Conservation (phyloP, 306 rosid genomes). For the Inga oerstediana region DNA sequence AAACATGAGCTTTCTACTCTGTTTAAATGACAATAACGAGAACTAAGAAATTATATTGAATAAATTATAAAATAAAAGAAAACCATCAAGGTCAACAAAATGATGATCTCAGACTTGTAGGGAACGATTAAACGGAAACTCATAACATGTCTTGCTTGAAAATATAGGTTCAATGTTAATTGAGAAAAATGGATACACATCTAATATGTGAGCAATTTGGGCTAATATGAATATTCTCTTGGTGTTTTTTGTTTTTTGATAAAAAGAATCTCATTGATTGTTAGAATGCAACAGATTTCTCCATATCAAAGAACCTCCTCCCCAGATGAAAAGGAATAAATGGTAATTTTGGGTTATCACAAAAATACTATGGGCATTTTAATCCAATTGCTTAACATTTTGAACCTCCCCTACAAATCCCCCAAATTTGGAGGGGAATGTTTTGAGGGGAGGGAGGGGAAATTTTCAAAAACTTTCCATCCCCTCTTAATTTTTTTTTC, state of each 20-base stretch:
- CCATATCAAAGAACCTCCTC: slow-evolving; percentile 70
- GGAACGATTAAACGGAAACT: neutral
- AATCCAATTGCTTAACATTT: no score
- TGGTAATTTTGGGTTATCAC: no score
- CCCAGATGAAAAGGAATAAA: no score
- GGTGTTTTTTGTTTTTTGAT: no score
- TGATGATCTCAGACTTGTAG: neutral
- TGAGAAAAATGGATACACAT: neutral
- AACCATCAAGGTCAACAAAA: neutral
- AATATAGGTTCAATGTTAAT: neutral
- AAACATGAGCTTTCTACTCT: slow-evolving; percentile 4
- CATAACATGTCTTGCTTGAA: neutral
- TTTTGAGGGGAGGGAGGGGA: no score
- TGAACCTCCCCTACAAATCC: no score
- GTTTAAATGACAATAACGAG: neutral
- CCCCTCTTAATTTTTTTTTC: no score
- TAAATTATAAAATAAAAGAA: neutral
- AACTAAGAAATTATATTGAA: slow-evolving; percentile 9
- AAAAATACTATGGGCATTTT: no score
- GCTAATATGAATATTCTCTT: neutral
- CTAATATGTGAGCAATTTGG: neutral
- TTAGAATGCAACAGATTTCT: slow-evolving; percentile 57
- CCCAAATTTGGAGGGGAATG: no score
- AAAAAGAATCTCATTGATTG: slow-evolving; percentile 33
- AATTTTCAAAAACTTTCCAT: no score